phyloP scores from a whole-genome alignment of 2,329 filamentous ascomycete genomes.

The Aureobasidium sp. region DNA sequence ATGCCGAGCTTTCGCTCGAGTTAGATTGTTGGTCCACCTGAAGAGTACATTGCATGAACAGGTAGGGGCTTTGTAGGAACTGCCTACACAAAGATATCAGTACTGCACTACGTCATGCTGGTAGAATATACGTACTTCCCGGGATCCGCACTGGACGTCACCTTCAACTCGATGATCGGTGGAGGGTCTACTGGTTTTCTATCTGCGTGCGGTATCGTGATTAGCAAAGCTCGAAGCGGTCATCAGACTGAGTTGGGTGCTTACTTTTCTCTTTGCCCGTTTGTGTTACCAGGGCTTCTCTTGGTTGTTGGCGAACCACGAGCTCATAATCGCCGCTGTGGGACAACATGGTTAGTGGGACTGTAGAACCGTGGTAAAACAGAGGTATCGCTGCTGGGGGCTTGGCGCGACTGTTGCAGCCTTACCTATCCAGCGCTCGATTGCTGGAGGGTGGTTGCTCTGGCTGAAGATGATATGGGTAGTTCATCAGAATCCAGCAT shows the following conservation, averaged over 20 bases:
- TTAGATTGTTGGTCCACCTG: constrained; percentile 42
- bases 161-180: constrained; percentile 67
- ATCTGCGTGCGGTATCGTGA: constrained; percentile 38
- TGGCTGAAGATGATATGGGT: constrained; percentile 13
- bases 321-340: constrained; percentile 49
- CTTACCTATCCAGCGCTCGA: constrained; percentile 16
- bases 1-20: constrained; percentile 23
- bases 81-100: constrained; percentile 34
- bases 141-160: constrained; percentile 41
- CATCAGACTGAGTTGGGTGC: constrained; percentile 1
- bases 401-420: constrained; percentile 9
- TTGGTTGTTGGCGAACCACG: constrained; percentile 57
- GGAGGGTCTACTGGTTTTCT: constrained; percentile 85
- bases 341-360: constrained; percentile 11
- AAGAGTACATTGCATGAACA: constrained; percentile 53
- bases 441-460: constrained; percentile 14
- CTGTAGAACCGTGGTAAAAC: constrained; percentile 5
- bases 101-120: neutral
- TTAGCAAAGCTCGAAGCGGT: constrained; percentile 1
- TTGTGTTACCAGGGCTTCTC: constrained; percentile 54
- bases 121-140: constrained; percentile 45
- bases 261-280: constrained; percentile 68
- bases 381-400: constrained; percentile 10
- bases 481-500: constrained; percentile 13
- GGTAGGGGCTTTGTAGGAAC: constrained; percentile 56